These are phyloP conservation scores for Chlamydomonas sp. DNA, from an alignment of 139 green algal genomes.

Conservation along the genomic window DNA sequence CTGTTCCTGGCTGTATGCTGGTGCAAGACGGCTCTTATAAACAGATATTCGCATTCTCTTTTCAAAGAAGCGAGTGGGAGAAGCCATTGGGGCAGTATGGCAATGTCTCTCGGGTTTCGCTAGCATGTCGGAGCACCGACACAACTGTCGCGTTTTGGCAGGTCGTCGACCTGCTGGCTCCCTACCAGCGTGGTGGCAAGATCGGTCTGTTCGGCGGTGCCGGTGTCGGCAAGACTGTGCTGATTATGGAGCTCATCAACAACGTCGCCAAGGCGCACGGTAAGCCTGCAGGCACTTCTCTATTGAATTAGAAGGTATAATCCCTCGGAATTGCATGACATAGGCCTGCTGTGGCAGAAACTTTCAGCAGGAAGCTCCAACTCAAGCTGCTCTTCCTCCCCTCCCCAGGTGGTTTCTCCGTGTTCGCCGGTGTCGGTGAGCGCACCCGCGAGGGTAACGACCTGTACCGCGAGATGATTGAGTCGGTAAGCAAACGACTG, in stretches of 20 bases:
- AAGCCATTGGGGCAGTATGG: too few species aligned
- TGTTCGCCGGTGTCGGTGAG: slow-evolving; percentile 99
- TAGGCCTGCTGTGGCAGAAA: too few species aligned
- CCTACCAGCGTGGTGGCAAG: slow-evolving; percentile 99
- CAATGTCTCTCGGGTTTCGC: too few species aligned
- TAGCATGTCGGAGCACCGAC: too few species aligned
- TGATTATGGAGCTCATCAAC: slow-evolving; percentile 99
- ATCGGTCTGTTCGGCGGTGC: slow-evolving; percentile 99
- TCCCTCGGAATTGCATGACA: too few species aligned
- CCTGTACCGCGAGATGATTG: slow-evolving; percentile 99
- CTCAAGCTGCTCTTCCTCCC: background rate
- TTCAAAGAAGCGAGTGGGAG: too few species aligned
- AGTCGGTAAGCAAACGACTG: slow-evolving; percentile 65
- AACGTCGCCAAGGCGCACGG: slow-evolving; percentile 99
- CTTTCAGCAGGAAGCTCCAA: background rate
- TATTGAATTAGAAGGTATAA: background rate
- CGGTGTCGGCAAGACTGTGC: slow-evolving; percentile 99
- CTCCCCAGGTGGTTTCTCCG: slow-evolving; percentile 96
- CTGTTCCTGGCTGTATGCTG: background rate
- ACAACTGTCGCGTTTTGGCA: slow-evolving; percentile 35
- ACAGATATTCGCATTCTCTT: too few species aligned
- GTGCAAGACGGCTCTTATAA: background rate
- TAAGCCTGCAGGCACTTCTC: slow-evolving; percentile 37
- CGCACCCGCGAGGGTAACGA: slow-evolving; percentile 99
- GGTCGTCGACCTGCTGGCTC: slow-evolving; percentile 98